Conservation (phyloP, 257 asterid species). For the Rubia yunnanensis region DNA sequence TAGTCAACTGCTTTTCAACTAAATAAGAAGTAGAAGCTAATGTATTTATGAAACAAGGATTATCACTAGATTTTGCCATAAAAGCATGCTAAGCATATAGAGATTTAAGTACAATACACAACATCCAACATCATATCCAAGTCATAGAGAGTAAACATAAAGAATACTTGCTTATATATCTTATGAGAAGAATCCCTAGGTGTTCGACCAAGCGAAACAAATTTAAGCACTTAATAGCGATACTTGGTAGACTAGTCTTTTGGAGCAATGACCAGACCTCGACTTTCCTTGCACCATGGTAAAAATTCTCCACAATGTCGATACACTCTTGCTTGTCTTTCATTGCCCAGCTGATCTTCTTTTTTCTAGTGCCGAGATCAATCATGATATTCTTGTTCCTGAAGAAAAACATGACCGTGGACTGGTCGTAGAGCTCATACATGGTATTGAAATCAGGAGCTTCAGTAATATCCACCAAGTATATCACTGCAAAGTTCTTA, state of each 20-base stretch:
- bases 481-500: constrained; percentile 80
- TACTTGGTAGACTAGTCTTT: constrained; percentile 97
- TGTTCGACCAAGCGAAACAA: neutral
- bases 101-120: neutral
- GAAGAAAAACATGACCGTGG: constrained; percentile 86
- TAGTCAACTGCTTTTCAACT: neutral
- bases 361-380: constrained; percentile 90
- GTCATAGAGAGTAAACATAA: neutral
- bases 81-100: neutral
- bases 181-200: neutral
- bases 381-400: constrained; percentile 99
- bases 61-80: neutral
- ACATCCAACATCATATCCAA: neutral
- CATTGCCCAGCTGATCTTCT: constrained; percentile 93
- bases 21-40: neutral
- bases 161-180: neutral
- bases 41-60: neutral
- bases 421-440: constrained; percentile 87
- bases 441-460: no score
- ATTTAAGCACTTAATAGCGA: constrained; percentile 49
- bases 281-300: constrained; percentile 89
- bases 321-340: constrained; percentile 96
- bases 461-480: constrained; percentile 83
- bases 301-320: constrained; percentile 87
- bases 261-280: constrained; percentile 96